Base-by-base conservation (phyloP, 495 filamentous ascomycete genomes). In the Penicillium cataractarum region DNA sequence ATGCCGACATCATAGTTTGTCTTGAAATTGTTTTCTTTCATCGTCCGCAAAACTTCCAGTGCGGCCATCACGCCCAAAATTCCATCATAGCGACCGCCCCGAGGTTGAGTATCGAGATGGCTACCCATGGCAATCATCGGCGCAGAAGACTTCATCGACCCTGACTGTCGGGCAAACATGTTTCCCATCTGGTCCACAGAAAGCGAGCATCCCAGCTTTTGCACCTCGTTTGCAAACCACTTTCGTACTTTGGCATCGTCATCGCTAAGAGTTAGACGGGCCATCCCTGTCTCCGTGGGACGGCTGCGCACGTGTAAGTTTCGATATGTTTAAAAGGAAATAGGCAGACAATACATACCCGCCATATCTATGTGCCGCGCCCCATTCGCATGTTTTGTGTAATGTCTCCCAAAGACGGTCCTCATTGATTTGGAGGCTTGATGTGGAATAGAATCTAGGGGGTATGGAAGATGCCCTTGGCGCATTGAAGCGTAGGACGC, bases 11-110 rank as follows among this genome's bases (percentile, higher is more conserved):
- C 84, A 61, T 82, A 89, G 33, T 85, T 77, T 0, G 89, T 91
- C 71, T 84, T 76, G 19, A 86, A 82, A 13, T 82, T 71, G 53
- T 84, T 78, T n/a, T 92, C 89, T 22, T 84, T 78, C 65, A 93
- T 80, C 13, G 85, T 85, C 39, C 75, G 79, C 33, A 92, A 71
- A 69, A 91, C 87, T 69, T 92, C 89, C 10, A 92, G 72, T 0
- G 84, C 90, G 4, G 88, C 85, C 19, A 83, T 77, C 2, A 92
- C 79, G 3, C 90, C 90, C 1, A 93, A 72, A 24, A 93, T 89
- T 4, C 90, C 90, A 69, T 92, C 90, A 60, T 79, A 82, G 42
- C 89, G 76, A n/a, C 90, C 90, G 2, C 90, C 90, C 1, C 78
- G 85, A 5, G 90, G 90, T 73, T 92, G 87, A 1, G 89, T 81